Percentiles rank a stretch among this genome's conserved stretches.
phyloP scores from a whole-genome alignment of 805 yeast species.

The Cyberlindnera subsufficiens region DNA sequence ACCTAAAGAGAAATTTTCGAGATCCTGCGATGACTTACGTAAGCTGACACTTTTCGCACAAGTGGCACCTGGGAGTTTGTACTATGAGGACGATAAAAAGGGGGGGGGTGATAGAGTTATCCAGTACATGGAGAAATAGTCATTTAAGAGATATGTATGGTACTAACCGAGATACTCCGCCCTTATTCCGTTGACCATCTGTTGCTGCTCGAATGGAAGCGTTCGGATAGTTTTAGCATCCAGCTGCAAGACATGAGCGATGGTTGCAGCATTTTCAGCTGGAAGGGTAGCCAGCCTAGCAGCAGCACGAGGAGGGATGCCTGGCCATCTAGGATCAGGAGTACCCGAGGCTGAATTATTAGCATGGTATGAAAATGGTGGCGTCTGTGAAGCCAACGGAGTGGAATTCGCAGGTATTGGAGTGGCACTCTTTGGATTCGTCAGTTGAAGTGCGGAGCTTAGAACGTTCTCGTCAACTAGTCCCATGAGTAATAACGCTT shows the following conservation, averaged over 20 bases:
- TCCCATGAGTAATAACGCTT: slow-evolving; percentile 73
- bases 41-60: background rate
- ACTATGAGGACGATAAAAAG: too few relatives aligned
- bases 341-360: too few relatives aligned
- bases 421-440: slow-evolving; percentile 10
- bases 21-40: slow-evolving; percentile 1
- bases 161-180: background rate
- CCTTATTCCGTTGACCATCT: slow-evolving; percentile 5
- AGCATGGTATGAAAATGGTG: background rate
- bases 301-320: slow-evolving; percentile 42
- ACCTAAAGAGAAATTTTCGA: background rate
- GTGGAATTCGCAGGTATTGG: slow-evolving; percentile 10
- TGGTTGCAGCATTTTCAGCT: slow-evolving; percentile 51
- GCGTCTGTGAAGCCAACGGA: slow-evolving; percentile 7
- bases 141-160: background rate
- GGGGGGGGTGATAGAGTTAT: background rate
- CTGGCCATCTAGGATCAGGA: slow-evolving; percentile 38
- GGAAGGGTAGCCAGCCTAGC: slow-evolving; percentile 46
- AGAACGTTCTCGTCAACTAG: slow-evolving; percentile 65
- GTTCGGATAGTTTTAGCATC: slow-evolving; percentile 25
- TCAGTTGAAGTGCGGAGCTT: slow-evolving; percentile 38
- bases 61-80: background rate
- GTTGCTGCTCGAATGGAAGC: slow-evolving; percentile 11
- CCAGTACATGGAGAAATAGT: background rate
- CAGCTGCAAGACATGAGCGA: slow-evolving; percentile 42